Evolutionary conservation across 257 asterid species (phyloP).

Genomic region (Solanum acaule): DNA sequence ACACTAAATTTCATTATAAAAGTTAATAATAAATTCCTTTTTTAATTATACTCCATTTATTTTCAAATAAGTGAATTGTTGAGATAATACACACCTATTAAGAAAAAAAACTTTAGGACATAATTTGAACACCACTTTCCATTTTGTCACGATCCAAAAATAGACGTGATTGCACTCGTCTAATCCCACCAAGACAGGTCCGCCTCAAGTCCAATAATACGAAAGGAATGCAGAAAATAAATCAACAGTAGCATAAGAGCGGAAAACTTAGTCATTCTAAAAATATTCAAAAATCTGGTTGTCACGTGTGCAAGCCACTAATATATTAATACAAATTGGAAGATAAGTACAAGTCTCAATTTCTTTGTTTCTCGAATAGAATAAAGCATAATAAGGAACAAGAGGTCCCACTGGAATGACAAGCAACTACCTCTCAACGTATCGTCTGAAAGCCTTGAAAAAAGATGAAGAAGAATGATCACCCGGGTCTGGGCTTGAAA

Average conservation of each 20-base stretch:
- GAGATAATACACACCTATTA: not conserved
- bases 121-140: not conserved
- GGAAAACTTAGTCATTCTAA: not conserved
- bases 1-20: too few species aligned
- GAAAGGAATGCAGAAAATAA: not conserved
- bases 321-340: too few species aligned
- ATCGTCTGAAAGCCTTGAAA: too few species aligned
- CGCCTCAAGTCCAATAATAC: not conserved
- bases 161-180: not conserved
- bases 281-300: not conserved
- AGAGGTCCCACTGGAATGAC: rapidly evolving
- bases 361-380: not conserved
- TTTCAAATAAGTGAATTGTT: too few species aligned
- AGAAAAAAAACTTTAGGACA: not conserved
- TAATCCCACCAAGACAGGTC: not conserved
- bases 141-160: not conserved
- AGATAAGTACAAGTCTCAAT: not conserved
- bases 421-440: rapidly evolving
- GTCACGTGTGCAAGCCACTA: not conserved
- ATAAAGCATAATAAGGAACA: not conserved
- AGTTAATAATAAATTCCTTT: too few species aligned
- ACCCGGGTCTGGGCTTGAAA: not conserved
- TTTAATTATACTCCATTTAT: not conserved
- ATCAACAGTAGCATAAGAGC: not conserved
- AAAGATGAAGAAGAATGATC: not conserved